A percentile compares a stretch with the other conserved stretches of the same genome.
These are phyloP conservation scores for Ophiostoma novo-ulmi DNA, from an alignment of 2,329 filamentous ascomycete genomes.

Conservation along the genomic window DNA sequence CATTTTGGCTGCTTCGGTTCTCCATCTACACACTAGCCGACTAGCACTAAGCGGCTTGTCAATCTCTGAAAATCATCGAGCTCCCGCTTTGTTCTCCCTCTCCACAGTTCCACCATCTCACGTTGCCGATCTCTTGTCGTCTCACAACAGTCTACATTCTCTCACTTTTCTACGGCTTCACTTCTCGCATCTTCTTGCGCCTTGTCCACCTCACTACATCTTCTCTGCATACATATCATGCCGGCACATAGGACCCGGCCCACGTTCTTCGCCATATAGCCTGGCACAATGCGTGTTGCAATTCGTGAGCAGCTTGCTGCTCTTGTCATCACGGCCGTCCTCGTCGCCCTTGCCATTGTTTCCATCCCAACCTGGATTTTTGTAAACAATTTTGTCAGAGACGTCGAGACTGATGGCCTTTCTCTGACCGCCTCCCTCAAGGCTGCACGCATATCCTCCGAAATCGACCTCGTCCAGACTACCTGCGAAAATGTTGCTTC, in stretches of 20 bases:
- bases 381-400: constrained; percentile 50
- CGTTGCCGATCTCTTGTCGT: constrained; percentile 16
- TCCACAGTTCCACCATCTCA: constrained; percentile 14
- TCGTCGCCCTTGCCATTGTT: constrained; percentile 70
- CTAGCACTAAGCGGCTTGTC: neutral
- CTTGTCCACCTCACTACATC: constrained; percentile 7
- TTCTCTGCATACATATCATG: constrained; percentile 29
- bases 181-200: neutral
- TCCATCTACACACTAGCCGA: neutral
- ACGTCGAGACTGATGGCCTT: constrained; percentile 57
- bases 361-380: constrained; percentile 68
- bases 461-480: constrained; percentile 72
- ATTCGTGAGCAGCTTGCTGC: constrained; percentile 82
- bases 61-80: neutral
- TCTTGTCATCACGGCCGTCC: constrained; percentile 69
- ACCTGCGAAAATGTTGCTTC: constrained; percentile 68
- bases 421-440: constrained; percentile 80
- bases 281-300: constrained; percentile 67
- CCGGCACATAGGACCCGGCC: constrained; percentile 27
- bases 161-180: too few species aligned
- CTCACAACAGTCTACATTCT: neutral
- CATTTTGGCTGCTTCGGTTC: neutral
- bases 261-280: constrained; percentile 32
- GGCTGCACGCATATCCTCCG: constrained; percentile 71
- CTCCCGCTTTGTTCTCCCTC: neutral